phyloP scores from a whole-genome alignment of 2,329 filamentous ascomycete genomes.

The Aspergillus amoenus region DNA sequence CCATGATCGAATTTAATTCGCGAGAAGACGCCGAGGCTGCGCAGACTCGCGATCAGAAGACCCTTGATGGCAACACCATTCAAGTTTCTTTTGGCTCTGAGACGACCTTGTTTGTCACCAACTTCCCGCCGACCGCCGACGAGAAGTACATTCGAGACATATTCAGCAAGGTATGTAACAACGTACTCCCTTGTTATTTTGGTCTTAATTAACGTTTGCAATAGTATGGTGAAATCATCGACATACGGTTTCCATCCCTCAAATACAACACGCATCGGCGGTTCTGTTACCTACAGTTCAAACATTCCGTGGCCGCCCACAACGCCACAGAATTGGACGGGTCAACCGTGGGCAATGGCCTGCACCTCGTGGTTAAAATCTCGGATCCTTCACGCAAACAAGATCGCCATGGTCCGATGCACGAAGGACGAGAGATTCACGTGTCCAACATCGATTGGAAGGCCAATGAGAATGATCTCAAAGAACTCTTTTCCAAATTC shows the following conservation, averaged over 20 bases:
- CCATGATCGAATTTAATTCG: constrained; percentile 80
- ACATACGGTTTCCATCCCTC: constrained; percentile 84
- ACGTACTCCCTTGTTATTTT: neutral
- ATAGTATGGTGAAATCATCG: constrained; percentile 75
- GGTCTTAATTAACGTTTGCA: constrained; percentile 14
- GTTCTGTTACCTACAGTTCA: constrained; percentile 96
- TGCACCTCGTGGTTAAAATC: constrained; percentile 73
- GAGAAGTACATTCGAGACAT: constrained; percentile 56
- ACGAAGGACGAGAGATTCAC: constrained; percentile 86
- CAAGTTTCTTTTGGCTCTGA: constrained; percentile 72
- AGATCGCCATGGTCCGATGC: constrained; percentile 71
- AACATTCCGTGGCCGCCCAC: constrained; percentile 64
- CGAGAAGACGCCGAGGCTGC: constrained; percentile 80
- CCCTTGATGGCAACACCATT: constrained; percentile 71
- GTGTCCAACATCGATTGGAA: constrained; percentile 67
- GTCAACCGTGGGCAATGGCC: constrained; percentile 64
- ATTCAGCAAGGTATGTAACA: constrained; percentile 50
- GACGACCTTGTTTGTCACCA: constrained; percentile 84
- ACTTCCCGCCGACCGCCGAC: constrained; percentile 66
- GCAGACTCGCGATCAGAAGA: constrained; percentile 76
- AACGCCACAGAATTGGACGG: constrained; percentile 73
- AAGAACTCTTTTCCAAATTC: constrained; percentile 69
- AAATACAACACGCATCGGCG: constrained; percentile 85
- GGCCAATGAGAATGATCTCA: constrained; percentile 66
- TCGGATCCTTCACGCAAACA: constrained; percentile 81